These are phyloP conservation scores for Annulohypoxylon bovei DNA, from an alignment of 495 filamentous ascomycete genomes.

Conservation along the genomic window DNA sequence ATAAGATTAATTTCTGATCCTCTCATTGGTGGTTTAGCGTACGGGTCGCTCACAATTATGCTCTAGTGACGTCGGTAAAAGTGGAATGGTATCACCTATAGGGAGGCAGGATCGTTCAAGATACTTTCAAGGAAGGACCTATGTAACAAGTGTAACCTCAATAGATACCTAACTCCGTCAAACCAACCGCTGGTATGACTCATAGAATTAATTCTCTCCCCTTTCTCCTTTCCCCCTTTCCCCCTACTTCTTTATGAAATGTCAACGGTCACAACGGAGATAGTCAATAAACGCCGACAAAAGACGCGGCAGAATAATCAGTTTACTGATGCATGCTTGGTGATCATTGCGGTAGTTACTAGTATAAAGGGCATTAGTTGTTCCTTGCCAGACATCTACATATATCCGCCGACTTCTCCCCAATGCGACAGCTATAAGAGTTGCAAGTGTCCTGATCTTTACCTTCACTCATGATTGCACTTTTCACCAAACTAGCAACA, in stretches of 20 bases:
- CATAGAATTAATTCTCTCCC: neutral
- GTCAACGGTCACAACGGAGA: neutral
- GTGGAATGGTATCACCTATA: too few relatives aligned
- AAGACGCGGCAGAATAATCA: neutral
- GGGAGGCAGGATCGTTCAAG: too few relatives aligned
- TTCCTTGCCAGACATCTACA: neutral
- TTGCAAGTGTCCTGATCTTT: too few relatives aligned
- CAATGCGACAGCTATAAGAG: neutral
- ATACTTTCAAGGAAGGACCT: too few relatives aligned
- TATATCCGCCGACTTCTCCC: too few relatives aligned
- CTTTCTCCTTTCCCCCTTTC: too few relatives aligned
- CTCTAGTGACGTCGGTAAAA: too few relatives aligned
- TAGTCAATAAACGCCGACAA: conserved; percentile 6
- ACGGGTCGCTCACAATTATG: too few relatives aligned
- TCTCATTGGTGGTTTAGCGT: too few relatives aligned
- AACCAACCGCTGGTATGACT: neutral
- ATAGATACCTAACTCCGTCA: too few relatives aligned
- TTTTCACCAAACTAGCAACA: neutral
- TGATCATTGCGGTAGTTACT: neutral
- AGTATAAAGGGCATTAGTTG: neutral
- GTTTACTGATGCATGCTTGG: neutral
- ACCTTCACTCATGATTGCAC: neutral
- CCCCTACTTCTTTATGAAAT: neutral
- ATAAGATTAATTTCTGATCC: too few relatives aligned
- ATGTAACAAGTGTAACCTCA: too few relatives aligned